These are phyloP conservation scores for Chimonanthus praecox DNA, from an alignment of 164 flowering plant species.

Conservation along the genomic window DNA sequence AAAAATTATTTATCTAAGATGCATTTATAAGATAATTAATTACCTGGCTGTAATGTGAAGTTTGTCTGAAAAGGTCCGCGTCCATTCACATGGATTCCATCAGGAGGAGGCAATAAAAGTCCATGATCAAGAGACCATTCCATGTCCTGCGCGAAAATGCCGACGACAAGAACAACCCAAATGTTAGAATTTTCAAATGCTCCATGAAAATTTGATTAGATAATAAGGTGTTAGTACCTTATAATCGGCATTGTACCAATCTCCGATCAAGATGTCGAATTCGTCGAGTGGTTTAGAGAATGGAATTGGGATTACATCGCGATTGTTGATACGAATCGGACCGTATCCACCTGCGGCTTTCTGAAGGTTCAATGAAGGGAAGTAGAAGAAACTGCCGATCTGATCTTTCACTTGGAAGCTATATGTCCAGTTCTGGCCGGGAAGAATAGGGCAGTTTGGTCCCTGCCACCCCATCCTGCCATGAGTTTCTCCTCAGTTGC, in stretches of 20 bases:
- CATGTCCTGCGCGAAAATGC: no score
- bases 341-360: constrained; percentile 68
- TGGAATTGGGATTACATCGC: constrained; percentile 40
- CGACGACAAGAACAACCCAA: no score
- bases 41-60: constrained; percentile 62
- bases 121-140: constrained; percentile 39
- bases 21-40: not conserved
- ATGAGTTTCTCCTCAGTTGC: constrained; percentile 54
- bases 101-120: constrained; percentile 40
- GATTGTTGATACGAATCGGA: constrained; percentile 54
- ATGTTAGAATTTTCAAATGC: no score
- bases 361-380: constrained; percentile 28
- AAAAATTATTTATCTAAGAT: no score
- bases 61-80: constrained; percentile 38
- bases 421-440: constrained; percentile 60
- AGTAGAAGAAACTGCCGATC: constrained; percentile 35
- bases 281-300: constrained; percentile 53
- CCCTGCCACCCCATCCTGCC: constrained; percentile 77
- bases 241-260: constrained; percentile 39
- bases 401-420: constrained; percentile 59
- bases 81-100: constrained; percentile 70
- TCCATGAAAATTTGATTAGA: no score
- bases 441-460: constrained; percentile 66
- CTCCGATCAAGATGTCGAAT: constrained; percentile 59
- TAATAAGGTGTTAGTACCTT: constrained; percentile 18